Evolutionary conservation across 2,329 filamentous ascomycete genomes (phyloP).

Genomic region (Mycosphaerella sp.): DNA sequence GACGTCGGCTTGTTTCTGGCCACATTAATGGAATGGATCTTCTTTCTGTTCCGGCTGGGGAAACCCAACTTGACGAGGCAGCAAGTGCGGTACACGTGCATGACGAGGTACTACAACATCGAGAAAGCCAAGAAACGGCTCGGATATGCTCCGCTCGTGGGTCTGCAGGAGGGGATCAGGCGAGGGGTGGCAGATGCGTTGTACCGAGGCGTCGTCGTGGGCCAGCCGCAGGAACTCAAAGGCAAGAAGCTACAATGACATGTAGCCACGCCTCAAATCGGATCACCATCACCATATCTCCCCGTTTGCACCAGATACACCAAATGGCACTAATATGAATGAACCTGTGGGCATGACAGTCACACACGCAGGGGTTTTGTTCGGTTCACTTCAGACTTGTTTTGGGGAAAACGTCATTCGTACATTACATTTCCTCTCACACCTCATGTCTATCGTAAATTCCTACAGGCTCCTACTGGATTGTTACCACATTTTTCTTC

Average conservation of each 20-base stretch:
- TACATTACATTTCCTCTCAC: neutral
- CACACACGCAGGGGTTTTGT: neutral
- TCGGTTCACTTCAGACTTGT: too few relatives aligned
- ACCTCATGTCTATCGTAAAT: neutral
- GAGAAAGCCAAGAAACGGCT: constrained; percentile 64
- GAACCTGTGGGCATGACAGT: neutral
- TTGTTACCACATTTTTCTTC: too few relatives aligned
- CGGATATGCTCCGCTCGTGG: constrained; percentile 62
- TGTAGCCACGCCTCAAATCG: neutral
- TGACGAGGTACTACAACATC: constrained; percentile 74
- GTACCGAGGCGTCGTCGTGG: constrained; percentile 31
- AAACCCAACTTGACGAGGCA: constrained; percentile 43
- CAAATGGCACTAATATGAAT: neutral
- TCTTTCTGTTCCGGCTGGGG: constrained; percentile 39
- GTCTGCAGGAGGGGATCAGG: constrained; percentile 56
- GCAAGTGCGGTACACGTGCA: constrained; percentile 58
- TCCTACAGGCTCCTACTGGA: neutral
- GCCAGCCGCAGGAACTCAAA: constrained; percentile 32
- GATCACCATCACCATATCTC: neutral
- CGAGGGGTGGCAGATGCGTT: constrained; percentile 41
- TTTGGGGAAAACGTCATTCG: neutral
- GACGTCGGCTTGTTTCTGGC: constrained; percentile 40
- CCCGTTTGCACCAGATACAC: neutral
- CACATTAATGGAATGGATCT: constrained; percentile 40
- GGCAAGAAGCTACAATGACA: constrained; percentile 25